Evolutionary conservation across 2,329 filamentous ascomycete genomes (phyloP), one percentile per base, ranked within the genome.

Genomic region (Colletotrichum lentis): DNA sequence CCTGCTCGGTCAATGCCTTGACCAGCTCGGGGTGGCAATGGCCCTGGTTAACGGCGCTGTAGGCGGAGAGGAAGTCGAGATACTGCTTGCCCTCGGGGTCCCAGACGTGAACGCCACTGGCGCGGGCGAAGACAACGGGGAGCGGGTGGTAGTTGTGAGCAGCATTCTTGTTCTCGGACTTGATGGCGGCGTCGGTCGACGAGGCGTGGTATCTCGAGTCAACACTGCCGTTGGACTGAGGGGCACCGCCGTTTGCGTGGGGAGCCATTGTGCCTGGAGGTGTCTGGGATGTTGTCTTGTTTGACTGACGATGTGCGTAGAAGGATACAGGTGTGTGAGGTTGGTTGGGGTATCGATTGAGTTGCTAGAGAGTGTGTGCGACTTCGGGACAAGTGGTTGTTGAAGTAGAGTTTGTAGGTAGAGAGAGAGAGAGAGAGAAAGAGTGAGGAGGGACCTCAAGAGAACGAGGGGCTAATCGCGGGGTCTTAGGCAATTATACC

Each of bases 91-190:
- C 94, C 83, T 99, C 96, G 20, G 96, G 96, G 77, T 99, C 96
- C 95, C 96, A 99, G 67, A 98, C 96, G 69, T 91, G 90, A 76
- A 91, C 91, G 56, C 95, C 96, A 74, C 90, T 87, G 49, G 94
- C 96, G 72, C 89, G 88, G 64, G 95, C 86, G 80, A 98, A 97
- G 77, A 97, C 96, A 69, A 99, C 90, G 47, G 96, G 96, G 2
- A 99, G 88, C 18, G 96, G 96, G 81, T 98, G 94, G 85, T 99
- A 99, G 85, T 99, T 99, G 88, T 99, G 96, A 56, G 96, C 96
- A 57, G 96, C 96, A 79, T 88, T 95, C 77, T 92, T 84, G 76
- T 92, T 85, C 83, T 99, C 96, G 61, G 89, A 83, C 61, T 89
- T 82, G 78, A 97, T 96, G 74, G 96, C 95, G 73, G 86, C 84